A percentile compares a stretch with the other conserved stretches of the same genome.
phyloP scores from a whole-genome alignment of 768 basidiomycete species.

The Collybiopsis luxurians region DNA sequence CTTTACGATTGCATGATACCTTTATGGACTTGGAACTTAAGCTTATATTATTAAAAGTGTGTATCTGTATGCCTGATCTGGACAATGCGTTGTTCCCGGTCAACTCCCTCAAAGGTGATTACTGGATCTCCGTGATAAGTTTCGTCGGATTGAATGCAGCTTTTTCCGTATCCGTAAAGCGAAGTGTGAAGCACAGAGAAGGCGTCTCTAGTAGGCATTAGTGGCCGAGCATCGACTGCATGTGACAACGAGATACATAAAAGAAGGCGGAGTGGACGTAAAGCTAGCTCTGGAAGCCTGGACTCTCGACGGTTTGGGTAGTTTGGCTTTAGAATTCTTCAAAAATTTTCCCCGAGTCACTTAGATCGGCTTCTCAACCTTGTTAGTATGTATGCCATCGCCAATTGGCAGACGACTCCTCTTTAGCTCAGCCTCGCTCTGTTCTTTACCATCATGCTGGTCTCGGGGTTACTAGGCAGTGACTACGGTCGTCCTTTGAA shows the following conservation, averaged over 20 bases:
- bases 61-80: no score
- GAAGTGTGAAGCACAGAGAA: not conserved
- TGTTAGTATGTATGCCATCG: constrained; percentile 3
- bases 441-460: constrained; percentile 4
- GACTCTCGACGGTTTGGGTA: not conserved
- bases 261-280: not conserved
- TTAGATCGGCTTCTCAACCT: constrained; percentile 9
- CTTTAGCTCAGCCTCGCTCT: constrained; percentile 5
- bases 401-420: not conserved
- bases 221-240: not conserved
- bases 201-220: not conserved
- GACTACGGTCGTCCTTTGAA: constrained; percentile 7
- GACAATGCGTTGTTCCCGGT: no score
- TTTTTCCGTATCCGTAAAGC: no score
- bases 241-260: constrained; percentile 3
- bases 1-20: no score
- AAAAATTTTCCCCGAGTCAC: constrained; percentile 4
- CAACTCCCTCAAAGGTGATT: no score
- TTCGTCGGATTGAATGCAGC: no score
- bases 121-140: no score
- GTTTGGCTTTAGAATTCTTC: constrained; percentile 6
- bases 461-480: not conserved
- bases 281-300: not conserved
- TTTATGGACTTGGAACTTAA: no score
- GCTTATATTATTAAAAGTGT: no score